Percentiles rank a stretch among this genome's conserved stretches.
phyloP scores from a whole-genome alignment of 495 filamentous ascomycete species.

The Tirmania nivea region DNA sequence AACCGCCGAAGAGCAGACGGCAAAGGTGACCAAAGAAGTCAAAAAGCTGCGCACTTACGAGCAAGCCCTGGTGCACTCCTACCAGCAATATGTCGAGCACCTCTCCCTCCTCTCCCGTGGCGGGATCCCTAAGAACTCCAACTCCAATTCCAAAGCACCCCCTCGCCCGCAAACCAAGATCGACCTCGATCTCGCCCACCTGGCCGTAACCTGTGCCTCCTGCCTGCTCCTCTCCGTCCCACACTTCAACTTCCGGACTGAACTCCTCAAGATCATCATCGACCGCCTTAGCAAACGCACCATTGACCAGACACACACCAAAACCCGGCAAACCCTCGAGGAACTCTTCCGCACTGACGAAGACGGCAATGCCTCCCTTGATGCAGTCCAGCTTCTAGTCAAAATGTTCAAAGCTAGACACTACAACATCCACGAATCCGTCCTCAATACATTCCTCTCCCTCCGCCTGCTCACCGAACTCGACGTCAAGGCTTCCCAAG shows the following conservation, averaged over 20 bases:
- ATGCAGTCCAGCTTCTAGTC: slow-evolving; percentile 61
- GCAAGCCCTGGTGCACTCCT: slow-evolving; percentile 57
- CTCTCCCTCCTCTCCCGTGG: slow-evolving; percentile 34
- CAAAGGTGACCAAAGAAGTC: slow-evolving; percentile 82
- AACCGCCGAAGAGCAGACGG: slow-evolving; percentile 43
- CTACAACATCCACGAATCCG: slow-evolving; percentile 59
- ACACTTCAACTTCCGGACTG: slow-evolving; percentile 87
- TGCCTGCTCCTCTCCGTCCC: slow-evolving; percentile 55
- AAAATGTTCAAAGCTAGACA: slow-evolving; percentile 84
- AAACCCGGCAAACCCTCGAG: slow-evolving; percentile 60
- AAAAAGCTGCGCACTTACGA: slow-evolving; percentile 60
- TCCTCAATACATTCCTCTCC: slow-evolving; percentile 78
- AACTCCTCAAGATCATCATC: slow-evolving; percentile 68
- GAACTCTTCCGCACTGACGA: slow-evolving; percentile 68
- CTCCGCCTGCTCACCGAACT: slow-evolving; percentile 77
- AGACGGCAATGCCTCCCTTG: slow-evolving; percentile 67
- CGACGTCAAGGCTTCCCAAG: slow-evolving; percentile 52
- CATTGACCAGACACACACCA: slow-evolving; percentile 48
- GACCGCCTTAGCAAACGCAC: slow-evolving; percentile 50
- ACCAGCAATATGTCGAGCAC: slow-evolving; percentile 60
- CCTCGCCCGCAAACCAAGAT: slow-evolving; percentile 1
- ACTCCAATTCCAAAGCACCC: neutral
- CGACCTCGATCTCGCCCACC: slow-evolving; percentile 28
- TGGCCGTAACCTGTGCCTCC: slow-evolving; percentile 72
- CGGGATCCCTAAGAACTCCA: slow-evolving; percentile 1